Conservation (phyloP, 2,329 filamentous ascomycete genomes). For the Arthrobotrys iridis region DNA sequence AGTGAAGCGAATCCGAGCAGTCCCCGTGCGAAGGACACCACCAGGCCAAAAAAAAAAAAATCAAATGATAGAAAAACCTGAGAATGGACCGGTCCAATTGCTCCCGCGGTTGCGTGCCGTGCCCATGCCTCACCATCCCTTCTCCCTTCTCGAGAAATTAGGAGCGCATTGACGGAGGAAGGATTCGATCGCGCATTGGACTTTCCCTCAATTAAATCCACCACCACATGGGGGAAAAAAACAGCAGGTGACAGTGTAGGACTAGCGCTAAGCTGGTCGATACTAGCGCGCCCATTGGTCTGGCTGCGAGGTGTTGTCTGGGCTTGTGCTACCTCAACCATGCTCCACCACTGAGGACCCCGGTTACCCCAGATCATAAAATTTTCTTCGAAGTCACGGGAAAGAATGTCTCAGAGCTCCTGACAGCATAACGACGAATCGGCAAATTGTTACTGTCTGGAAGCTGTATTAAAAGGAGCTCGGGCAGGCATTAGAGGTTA, state of each 20-base stretch:
- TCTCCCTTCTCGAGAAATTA: conserved; percentile 16
- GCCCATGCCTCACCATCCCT: conserved; percentile 14
- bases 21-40: neutral
- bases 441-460: conserved; percentile 36
- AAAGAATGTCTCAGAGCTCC: conserved; percentile 49
- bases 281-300: conserved; percentile 46
- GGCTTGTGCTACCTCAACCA: conserved; percentile 46
- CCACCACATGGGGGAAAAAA: conserved; percentile 40
- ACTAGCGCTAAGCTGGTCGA: conserved; percentile 43
- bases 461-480: conserved; percentile 35
- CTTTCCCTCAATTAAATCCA: conserved; percentile 22
- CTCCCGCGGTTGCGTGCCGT: conserved; percentile 35
- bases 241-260: conserved; percentile 46
- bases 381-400: conserved; percentile 48
- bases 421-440: conserved; percentile 45
- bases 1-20: conserved; percentile 42
- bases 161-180: conserved; percentile 41
- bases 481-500: conserved; percentile 19
- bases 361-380: conserved; percentile 42
- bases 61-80: neutral
- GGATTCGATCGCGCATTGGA: conserved; percentile 18
- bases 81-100: conserved; percentile 29
- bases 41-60: neutral
- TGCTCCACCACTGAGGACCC: conserved; percentile 41
- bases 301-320: conserved; percentile 27